These are phyloP conservation scores for Aquilaria agallochum DNA, from an alignment of 441 rosid genomes.

Conservation along the genomic window DNA sequence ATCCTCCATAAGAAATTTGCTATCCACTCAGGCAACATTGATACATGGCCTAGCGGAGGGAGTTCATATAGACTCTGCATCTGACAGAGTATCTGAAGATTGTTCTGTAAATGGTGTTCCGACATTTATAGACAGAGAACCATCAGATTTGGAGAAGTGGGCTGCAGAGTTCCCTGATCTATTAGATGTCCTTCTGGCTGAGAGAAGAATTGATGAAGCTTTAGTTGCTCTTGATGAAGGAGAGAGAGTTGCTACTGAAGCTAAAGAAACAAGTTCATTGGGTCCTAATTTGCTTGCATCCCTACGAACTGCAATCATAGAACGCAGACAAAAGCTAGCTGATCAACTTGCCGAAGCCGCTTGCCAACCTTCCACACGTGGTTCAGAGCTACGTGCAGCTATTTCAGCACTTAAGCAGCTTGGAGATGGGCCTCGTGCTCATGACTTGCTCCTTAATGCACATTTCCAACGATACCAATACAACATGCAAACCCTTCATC, in stretches of 20 bases:
- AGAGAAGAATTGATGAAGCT: slow-evolving; percentile 95
- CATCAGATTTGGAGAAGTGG: slow-evolving; percentile 88
- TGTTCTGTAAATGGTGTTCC: slow-evolving; percentile 32
- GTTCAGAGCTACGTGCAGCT: slow-evolving; percentile 88
- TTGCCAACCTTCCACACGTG: slow-evolving; percentile 91
- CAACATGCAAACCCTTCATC: slow-evolving; percentile 92
- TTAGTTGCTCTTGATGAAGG: slow-evolving; percentile 87
- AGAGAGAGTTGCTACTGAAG: slow-evolving; percentile 60
- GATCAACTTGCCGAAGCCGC: slow-evolving; percentile 98
- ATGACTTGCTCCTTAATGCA: slow-evolving; percentile 82
- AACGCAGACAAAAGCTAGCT: slow-evolving; percentile 80
- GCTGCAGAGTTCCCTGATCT: slow-evolving; percentile 76
- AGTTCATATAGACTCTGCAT: slow-evolving; percentile 53
- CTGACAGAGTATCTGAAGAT: slow-evolving; percentile 42
- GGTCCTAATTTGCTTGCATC: slow-evolving; percentile 46
- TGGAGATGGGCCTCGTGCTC: slow-evolving; percentile 99
- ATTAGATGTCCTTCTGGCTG: slow-evolving; percentile 92
- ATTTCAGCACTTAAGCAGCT: slow-evolving; percentile 92
- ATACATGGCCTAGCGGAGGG: slow-evolving; percentile 95
- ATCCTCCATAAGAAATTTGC: slow-evolving; percentile 82
- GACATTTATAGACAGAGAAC: slow-evolving; percentile 48
- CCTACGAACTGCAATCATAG: slow-evolving; percentile 55
- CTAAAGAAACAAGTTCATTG: slow-evolving; percentile 50
- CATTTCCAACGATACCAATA: slow-evolving; percentile 81
- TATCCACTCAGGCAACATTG: slow-evolving; percentile 92